Base-by-base conservation (phyloP, 164 flowering plant genomes). In the Tetracentron sinense region DNA sequence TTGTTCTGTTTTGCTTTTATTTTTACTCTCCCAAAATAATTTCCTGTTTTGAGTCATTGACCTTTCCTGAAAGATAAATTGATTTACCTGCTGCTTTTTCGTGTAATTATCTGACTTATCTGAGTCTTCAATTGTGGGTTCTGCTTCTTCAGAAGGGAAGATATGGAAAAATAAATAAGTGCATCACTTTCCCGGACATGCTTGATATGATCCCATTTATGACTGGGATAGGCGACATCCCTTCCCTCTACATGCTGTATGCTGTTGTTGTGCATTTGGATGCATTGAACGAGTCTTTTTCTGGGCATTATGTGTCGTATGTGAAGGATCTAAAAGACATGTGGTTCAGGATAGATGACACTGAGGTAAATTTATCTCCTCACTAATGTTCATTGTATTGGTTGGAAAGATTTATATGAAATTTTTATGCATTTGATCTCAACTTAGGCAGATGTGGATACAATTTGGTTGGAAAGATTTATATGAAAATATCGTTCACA, bases 221-320 rank as follows among this genome's bases (percentile, higher is more conserved):
- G 98, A 87, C 86, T 20, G 88, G 85, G 57, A 79, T 78, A 16
- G 82, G 78, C 33, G 97, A 91, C 62, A 66, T 74, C 29, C 88
- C 96, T 64, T 90, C 96, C 2, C 84, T 84, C 51, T 92, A 89
- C 76, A 73, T 78, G 84, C 92, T 92, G 33, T 92, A 89, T 82
- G 95, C 76, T 29, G 95, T 86, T 47, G 88, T 88, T 58, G 96
- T 89, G 65, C 98, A 92, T 75, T 69, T 86, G 80, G 98, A 92
- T 72, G 82, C 83, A 7, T 68, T 70, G 58, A 92, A 88, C 72
- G 95, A 92, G 15, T 87, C 98, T 25, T 92, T 89, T 71, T 87
- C 92, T 63, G 98, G 98, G 25, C 98, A 92, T 74, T 92, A 92
- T 68, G 81, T 89, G n/a, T 77, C 88, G 0, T 92, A 92, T 58